Conservation (phyloP, 2,329 filamentous ascomycete species). For the Trichoderma sp. region DNA sequence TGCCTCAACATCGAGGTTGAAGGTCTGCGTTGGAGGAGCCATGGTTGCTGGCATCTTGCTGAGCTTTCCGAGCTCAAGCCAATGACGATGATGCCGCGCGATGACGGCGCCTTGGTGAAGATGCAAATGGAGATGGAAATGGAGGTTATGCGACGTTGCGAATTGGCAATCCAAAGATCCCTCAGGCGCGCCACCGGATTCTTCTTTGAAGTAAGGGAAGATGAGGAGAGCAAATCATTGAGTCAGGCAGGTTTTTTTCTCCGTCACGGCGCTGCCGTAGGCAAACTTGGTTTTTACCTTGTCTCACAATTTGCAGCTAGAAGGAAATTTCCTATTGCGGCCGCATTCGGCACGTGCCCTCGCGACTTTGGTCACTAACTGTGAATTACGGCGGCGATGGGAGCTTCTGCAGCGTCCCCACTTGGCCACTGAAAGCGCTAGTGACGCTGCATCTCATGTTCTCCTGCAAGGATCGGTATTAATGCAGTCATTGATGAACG, state of each 20-base stretch:
- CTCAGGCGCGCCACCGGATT: background rate
- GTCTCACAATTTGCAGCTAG: conserved; percentile 3
- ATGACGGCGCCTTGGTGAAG: background rate
- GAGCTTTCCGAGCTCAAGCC: background rate
- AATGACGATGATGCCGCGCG: conserved; percentile 7
- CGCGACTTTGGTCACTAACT: background rate
- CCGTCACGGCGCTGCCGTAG: background rate
- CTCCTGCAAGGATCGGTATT: background rate
- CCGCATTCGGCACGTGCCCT: conserved; percentile 7
- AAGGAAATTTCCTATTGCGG: conserved; percentile 14
- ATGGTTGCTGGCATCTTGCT: conserved; percentile 37
- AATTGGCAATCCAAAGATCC: background rate
- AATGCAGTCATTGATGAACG: background rate
- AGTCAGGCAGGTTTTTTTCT: background rate
- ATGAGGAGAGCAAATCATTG: background rate
- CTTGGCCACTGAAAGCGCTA: background rate
- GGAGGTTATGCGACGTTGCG: background rate
- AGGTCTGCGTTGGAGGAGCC: conserved; percentile 56
- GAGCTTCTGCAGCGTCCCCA: background rate
- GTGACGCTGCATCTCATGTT: background rate
- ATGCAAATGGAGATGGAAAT: background rate
- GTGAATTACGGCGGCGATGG: background rate
- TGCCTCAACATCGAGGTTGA: conserved; percentile 82
- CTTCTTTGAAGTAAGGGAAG: background rate
- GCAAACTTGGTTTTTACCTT: background rate